Conservation (phyloP, 2,329 filamentous ascomycete genomes). For the Ophiostoma quercus region DNA sequence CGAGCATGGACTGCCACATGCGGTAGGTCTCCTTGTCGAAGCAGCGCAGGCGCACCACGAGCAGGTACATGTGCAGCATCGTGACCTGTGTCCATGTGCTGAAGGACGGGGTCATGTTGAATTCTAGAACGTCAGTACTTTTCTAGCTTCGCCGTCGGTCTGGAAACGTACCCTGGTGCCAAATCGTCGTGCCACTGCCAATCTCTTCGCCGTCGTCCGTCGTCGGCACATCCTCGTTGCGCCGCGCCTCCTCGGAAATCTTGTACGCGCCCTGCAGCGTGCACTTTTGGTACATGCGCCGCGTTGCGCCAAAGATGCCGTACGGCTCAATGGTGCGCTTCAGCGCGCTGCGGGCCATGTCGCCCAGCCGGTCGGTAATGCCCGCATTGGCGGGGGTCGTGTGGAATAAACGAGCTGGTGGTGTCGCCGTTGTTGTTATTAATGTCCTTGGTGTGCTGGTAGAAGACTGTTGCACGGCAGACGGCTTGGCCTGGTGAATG, state of each 20-base stretch:
- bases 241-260: constrained; percentile 62
- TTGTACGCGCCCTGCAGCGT: constrained; percentile 68
- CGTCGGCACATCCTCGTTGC: constrained; percentile 61
- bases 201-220: constrained; percentile 77
- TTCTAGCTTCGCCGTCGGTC: too few species aligned
- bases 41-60: constrained; percentile 76
- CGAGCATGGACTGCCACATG: constrained; percentile 81
- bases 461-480: too few species aligned
- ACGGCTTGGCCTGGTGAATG: constrained; percentile 15
- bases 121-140: constrained; percentile 46
- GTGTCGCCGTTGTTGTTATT: neutral
- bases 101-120: constrained; percentile 79
- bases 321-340: constrained; percentile 44
- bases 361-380: constrained; percentile 25
- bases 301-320: constrained; percentile 71
- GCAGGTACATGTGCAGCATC: constrained; percentile 91
- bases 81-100: constrained; percentile 94
- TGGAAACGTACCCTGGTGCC: constrained; percentile 64
- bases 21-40: constrained; percentile 64
- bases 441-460: neutral
- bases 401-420: constrained; percentile 17
- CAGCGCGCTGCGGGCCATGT: constrained; percentile 27
- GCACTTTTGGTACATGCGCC: constrained; percentile 72
- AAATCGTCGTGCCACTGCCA: constrained; percentile 67
- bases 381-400: constrained; percentile 17